phyloP scores from a whole-genome alignment of 108 stramenopile genomes.

The Pseudonitzschia multiseries region DNA sequence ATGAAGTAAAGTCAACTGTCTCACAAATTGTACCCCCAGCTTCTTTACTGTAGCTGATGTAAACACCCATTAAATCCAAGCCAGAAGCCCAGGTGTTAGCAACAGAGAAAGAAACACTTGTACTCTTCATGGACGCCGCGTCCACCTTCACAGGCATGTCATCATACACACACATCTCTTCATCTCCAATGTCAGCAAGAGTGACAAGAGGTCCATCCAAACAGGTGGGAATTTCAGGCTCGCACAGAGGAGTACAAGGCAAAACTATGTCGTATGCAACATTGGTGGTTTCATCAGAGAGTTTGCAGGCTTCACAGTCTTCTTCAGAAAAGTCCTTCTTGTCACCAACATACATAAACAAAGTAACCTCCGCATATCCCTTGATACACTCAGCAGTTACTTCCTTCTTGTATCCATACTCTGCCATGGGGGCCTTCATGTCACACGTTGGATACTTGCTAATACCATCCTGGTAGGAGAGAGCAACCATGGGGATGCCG shows the following conservation, averaged over 20 bases:
- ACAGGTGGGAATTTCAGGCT: constrained; percentile 1
- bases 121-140: background rate
- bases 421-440: background rate
- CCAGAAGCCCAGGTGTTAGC: background rate
- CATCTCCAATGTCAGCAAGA: constrained; percentile 4
- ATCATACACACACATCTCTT: constrained; percentile 1
- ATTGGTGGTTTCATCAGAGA: background rate
- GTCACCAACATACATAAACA: constrained; percentile 9
- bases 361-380: background rate
- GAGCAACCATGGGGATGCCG: background rate
- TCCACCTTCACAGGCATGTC: background rate
- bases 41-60: background rate
- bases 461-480: background rate
- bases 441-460: background rate
- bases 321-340: background rate
- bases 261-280: background rate
- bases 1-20: background rate
- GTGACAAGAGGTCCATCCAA: constrained; percentile 2
- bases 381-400: background rate
- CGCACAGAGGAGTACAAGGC: constrained; percentile 10
- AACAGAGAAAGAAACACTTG: background rate
- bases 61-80: background rate
- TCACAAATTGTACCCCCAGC: background rate
- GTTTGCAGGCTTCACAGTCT: background rate
- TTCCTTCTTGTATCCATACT: background rate